Evolutionary conservation across 805 yeast genomes (phyloP), one percentile per base, ranked within the genome.

Genomic region (Cephaloascus fragrans): DNA sequence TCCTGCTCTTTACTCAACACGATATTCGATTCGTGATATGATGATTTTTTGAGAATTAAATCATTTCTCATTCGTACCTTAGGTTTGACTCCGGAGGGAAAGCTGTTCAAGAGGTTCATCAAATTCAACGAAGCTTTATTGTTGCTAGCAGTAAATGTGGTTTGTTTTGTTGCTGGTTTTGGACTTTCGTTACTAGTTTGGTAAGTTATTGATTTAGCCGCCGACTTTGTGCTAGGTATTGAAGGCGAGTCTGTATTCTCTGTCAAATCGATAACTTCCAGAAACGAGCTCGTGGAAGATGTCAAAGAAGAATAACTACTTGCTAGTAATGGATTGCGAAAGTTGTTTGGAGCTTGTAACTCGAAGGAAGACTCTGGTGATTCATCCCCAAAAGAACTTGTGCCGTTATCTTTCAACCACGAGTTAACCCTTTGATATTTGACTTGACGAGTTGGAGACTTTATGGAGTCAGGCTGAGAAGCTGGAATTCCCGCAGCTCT

Each of bases 1-100:
- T 45, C 29, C 52, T 75, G 82, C 41, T 73, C 80, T 3, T 50
- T 54, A 46, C 66, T 51, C 33, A 57, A 36, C 32, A 19, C 44
- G 38, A 19, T 39, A 14, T 34, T 31, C 9, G 44, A 36, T 8
- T 20, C 33, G 16, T 10, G 23, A 10, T 33, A n/a, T 14, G 47
- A n/a, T 38, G 34, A 5, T 34, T 20, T 17, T 38, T 37, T 12
- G 29, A 18, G 14, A 20, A 14, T 4, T 31, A 37, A 20, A 26
- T 19, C 18, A 18, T 29, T 16, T 29, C 31, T 14, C 31, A 36
- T 16, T 43, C 39, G 29, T 36, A 35, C 6, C 46, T 44, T 33
- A 9, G 15, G 33, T 41, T 26, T 34, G 18, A 29, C 12, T 8
- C 12, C 12, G 28, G 10, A 8, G n/a, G n/a, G n/a, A n/a, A n/a